Evolutionary conservation across 139 green algal species (phyloP).

Genomic region (Asterochloris sp.): DNA sequence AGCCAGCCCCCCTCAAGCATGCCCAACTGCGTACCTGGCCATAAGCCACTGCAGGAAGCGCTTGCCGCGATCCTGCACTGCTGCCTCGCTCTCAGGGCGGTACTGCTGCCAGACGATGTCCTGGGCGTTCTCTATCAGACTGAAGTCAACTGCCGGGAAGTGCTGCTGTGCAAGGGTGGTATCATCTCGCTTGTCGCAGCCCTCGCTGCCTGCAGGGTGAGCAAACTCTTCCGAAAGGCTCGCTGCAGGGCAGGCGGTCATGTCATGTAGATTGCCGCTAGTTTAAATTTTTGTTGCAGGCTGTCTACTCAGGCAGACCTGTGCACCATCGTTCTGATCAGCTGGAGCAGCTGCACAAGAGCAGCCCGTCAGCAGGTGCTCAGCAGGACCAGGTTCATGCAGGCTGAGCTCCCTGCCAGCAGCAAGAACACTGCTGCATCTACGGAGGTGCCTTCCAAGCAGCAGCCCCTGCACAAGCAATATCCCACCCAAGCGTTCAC

Average conservation of each 20-base stretch:
- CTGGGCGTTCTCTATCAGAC: slow-evolving; percentile 23
- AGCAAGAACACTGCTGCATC: not conserved
- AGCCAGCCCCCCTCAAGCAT: not conserved
- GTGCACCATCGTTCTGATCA: too few species aligned
- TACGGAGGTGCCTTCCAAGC: not conserved
- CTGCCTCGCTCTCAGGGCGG: slow-evolving; percentile 31
- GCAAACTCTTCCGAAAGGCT: too few species aligned
- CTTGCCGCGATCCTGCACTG: slow-evolving; percentile 34
- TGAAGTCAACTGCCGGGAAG: slow-evolving; percentile 54
- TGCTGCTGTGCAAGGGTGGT: slow-evolving; percentile 9
- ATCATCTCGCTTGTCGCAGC: slow-evolving; percentile 39
- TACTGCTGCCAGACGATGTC: slow-evolving; percentile 32
- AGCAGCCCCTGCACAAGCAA: not conserved
- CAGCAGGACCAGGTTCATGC: not conserved
- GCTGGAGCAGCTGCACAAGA: not conserved
- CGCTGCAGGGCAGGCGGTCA: too few species aligned
- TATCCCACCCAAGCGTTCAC: slow-evolving; percentile 16
- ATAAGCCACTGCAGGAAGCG: slow-evolving; percentile 37
- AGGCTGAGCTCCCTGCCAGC: not conserved
- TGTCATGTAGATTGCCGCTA: too few species aligned
- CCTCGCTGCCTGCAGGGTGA: slow-evolving; percentile 19
- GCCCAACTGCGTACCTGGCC: slow-evolving; percentile 14
- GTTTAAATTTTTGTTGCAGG: too few species aligned
- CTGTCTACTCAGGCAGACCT: too few species aligned
- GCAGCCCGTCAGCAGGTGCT: not conserved